Percentiles rank a stretch among this genome's conserved stretches.
Evolutionary conservation across 164 flowering plant species (phyloP).

Genomic region (Magnolia changhungtana): DNA sequence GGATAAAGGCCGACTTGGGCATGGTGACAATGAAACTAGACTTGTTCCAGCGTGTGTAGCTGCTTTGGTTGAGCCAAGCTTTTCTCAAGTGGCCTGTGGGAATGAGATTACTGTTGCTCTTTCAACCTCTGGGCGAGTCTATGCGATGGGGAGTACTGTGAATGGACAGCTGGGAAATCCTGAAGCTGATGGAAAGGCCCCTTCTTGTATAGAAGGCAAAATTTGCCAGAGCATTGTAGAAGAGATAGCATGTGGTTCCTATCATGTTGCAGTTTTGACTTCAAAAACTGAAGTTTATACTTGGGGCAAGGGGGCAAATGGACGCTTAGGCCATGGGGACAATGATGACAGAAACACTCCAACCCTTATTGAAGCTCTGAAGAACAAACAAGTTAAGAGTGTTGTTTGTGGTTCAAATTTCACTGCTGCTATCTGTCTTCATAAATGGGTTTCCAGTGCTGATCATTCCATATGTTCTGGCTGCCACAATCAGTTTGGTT

Average conservation of each 20-base stretch:
- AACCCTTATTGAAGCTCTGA: conserved; percentile 59
- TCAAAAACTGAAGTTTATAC: conserved; percentile 85
- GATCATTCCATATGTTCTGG: conserved; percentile 78
- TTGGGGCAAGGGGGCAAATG: conserved; percentile 94
- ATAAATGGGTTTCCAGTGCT: conserved; percentile 64
- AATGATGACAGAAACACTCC: conserved; percentile 58
- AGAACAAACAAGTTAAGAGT: conserved; percentile 78
- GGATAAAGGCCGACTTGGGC: conserved; percentile 79
- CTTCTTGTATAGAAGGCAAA: conserved; percentile 51
- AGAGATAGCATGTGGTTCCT: conserved; percentile 84
- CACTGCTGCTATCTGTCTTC: conserved; percentile 79
- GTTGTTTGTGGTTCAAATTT: conserved; percentile 81
- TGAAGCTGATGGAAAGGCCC: conserved; percentile 54
- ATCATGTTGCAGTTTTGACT: conserved; percentile 83
- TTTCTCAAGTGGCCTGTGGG: conserved; percentile 85
- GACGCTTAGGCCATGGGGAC: conserved; percentile 92
- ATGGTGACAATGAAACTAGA: conserved; percentile 66
- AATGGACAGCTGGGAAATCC: conserved; percentile 79
- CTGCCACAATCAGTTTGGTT: conserved; percentile 69
- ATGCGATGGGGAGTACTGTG: conserved; percentile 72
- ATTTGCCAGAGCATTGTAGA: conserved; percentile 54
- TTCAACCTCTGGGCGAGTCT: conserved; percentile 67
- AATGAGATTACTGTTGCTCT: conserved; percentile 62
- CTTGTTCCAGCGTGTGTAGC: conserved; percentile 61
- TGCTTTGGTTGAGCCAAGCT: conserved; percentile 44